phyloP scores from a whole-genome alignment of 2,329 filamentous ascomycete genomes.

The Fusarium continuum region DNA sequence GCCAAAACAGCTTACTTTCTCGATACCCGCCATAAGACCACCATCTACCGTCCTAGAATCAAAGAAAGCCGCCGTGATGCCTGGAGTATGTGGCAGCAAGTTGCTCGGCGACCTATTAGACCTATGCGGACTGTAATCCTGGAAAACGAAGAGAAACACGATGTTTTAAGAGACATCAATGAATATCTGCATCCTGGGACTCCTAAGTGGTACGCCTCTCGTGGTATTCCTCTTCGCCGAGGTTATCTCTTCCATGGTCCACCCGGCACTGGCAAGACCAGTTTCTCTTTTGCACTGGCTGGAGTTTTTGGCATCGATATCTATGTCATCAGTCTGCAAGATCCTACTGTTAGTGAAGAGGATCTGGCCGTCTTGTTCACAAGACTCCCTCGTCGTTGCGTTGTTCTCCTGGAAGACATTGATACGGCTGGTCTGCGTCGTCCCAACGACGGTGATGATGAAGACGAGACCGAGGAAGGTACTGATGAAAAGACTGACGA shows the following conservation, averaged over 20 bases:
- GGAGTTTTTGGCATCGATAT: constrained; percentile 73
- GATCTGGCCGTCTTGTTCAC: constrained; percentile 68
- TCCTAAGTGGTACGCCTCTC: constrained; percentile 76
- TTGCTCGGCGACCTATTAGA: constrained; percentile 70
- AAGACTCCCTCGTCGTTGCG: constrained; percentile 67
- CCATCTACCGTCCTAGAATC: constrained; percentile 63
- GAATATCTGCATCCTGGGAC: constrained; percentile 79
- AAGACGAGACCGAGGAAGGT: constrained; percentile 31
- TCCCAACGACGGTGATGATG: constrained; percentile 46
- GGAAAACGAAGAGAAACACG: constrained; percentile 71
- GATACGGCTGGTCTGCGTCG: constrained; percentile 70
- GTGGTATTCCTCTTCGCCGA: constrained; percentile 78
- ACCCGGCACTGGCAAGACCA: constrained; percentile 78
- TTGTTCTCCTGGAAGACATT: constrained; percentile 75
- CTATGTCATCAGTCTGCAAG: constrained; percentile 67
- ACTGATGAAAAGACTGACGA: constrained; percentile 4
- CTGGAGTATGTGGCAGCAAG: constrained; percentile 61
- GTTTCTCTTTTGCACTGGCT: constrained; percentile 71
- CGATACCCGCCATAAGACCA: constrained; percentile 64
- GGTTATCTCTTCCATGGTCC: constrained; percentile 83
- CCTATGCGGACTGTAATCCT: constrained; percentile 81
- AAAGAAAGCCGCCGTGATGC: constrained; percentile 58
- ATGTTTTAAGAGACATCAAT: constrained; percentile 76
- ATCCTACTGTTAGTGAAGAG: constrained; percentile 69
- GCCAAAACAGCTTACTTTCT: constrained; percentile 62